These are phyloP conservation scores for Rhodotorula sp. DNA, from an alignment of 1,284 basidiomycete genomes.

Conservation along the genomic window DNA sequence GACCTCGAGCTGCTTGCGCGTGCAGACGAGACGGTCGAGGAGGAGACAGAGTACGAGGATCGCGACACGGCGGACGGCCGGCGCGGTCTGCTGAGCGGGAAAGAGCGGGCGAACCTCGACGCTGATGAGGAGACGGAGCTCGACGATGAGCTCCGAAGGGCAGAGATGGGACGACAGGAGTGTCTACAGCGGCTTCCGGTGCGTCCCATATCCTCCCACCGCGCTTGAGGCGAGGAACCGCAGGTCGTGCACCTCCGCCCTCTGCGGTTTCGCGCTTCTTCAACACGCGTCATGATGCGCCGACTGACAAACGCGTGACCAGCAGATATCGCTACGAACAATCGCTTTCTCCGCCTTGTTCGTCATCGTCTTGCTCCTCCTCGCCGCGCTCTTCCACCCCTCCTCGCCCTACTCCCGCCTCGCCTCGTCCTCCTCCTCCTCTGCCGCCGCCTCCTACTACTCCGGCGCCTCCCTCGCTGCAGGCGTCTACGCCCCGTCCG, in stretches of 20 bases:
- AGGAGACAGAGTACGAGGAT: slow-evolving; percentile 10
- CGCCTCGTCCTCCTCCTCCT: slow-evolving; percentile 1
- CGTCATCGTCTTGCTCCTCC: slow-evolving; percentile 18
- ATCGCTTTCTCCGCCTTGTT: slow-evolving; percentile 25
- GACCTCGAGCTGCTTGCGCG: neutral
- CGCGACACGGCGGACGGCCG: neutral
- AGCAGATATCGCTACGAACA: slow-evolving; percentile 21
- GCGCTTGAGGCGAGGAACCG: no score
- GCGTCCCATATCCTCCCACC: neutral
- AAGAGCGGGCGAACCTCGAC: slow-evolving; percentile 2
- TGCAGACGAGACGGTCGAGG: neutral
- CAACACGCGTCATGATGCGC: no score
- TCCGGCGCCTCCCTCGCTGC: slow-evolving; percentile 1
- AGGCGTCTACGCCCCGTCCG: slow-evolving; percentile 10
- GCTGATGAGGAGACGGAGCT: slow-evolving; percentile 4
- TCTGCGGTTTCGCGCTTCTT: no score
- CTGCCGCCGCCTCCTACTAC: slow-evolving; percentile 5
- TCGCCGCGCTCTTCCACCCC: slow-evolving; percentile 33
- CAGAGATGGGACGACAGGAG: neutral
- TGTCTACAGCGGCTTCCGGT: neutral
- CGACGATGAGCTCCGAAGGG: neutral
- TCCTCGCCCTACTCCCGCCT: slow-evolving; percentile 15
- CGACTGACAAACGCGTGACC: neutral
- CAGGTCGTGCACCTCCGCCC: no score
- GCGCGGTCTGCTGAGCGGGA: slow-evolving; percentile 16